phyloP scores from a whole-genome alignment of 371 early-diverging fungal genomes.

The Lichtheimia corymbifera region DNA sequence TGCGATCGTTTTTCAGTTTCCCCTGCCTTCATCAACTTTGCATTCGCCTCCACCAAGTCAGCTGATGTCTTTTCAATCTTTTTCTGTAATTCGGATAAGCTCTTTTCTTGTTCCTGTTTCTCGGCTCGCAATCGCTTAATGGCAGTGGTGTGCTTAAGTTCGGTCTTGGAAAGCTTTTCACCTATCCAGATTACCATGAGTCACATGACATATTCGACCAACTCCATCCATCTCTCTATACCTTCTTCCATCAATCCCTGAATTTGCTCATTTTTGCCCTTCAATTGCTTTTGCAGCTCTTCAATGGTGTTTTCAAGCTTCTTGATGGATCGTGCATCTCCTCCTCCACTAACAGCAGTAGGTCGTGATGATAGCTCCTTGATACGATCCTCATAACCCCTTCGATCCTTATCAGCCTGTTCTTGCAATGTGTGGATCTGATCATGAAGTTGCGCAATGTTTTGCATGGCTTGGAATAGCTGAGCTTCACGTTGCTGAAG shows the following conservation, averaged over 20 bases:
- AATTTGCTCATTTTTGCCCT: conserved; percentile 66
- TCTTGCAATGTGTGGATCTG: conserved; percentile 56
- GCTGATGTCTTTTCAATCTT: conserved; percentile 57
- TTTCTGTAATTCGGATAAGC: conserved; percentile 54
- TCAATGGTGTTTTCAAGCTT: conserved; percentile 49
- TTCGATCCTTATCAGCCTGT: conserved; percentile 20
- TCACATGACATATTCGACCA: too few relatives aligned
- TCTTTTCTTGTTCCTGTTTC: conserved; percentile 65
- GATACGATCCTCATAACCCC: background rate
- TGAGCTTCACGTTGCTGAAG: conserved; percentile 68
- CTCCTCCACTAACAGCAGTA: background rate
- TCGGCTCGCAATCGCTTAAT: conserved; percentile 76
- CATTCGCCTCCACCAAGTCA: conserved; percentile 56
- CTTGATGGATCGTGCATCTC: conserved; percentile 19
- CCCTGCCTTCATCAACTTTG: conserved; percentile 42
- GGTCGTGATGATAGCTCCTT: background rate
- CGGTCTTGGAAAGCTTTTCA: conserved; percentile 78
- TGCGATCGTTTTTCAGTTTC: conserved; percentile 61
- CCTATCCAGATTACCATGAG: conserved; percentile 43
- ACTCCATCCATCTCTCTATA: conserved; percentile 15
- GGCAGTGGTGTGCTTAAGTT: conserved; percentile 69
- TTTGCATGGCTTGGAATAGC: conserved; percentile 60
- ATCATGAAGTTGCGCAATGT: conserved; percentile 62
- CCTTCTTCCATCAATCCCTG: conserved; percentile 66
- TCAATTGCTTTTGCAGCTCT: conserved; percentile 52